Conservation (phyloP, 129 eudicot species). For the Mikania micrantha region DNA sequence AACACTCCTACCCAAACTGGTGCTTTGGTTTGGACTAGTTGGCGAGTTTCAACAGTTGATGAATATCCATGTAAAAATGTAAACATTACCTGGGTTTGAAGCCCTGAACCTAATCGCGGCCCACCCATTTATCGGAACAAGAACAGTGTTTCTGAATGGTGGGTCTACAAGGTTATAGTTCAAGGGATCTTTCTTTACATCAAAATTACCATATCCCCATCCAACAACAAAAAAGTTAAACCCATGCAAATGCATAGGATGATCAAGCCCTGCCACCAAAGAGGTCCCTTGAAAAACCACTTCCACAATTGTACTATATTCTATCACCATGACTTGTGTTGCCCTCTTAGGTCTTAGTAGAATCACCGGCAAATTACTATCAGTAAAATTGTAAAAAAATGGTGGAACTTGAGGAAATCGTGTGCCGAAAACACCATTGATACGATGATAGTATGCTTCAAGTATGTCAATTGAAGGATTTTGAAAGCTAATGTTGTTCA, state of each 20-base stretch:
- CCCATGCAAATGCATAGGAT: conserved; percentile 87
- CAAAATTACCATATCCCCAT: conserved; percentile 50
- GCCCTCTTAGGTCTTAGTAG: conserved; percentile 29
- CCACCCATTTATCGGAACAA: conserved; percentile 59
- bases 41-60: too few species aligned
- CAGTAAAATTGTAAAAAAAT: conserved; percentile 38
- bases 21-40: too few species aligned
- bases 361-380: conserved; percentile 13
- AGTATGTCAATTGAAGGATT: conserved; percentile 41
- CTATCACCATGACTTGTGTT: conserved; percentile 36
- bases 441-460: conserved; percentile 48
- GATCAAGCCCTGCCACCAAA: conserved; percentile 37
- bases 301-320: conserved; percentile 30
- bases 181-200: conserved; percentile 37
- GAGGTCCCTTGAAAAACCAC: conserved; percentile 50
- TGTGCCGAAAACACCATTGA: conserved; percentile 39
- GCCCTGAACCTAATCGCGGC: conserved; percentile 51
- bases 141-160: conserved; percentile 43
- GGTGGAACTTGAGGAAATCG: conserved; percentile 55
- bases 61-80: background rate
- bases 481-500: conserved; percentile 57
- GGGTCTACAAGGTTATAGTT: conserved; percentile 55
- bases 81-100: conserved; percentile 35
- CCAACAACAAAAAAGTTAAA: conserved; percentile 46
- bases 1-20: too few species aligned